Base-by-base conservation (phyloP, 2,329 filamentous ascomycete species). In the Paracorniculantispora psalliotae region DNA sequence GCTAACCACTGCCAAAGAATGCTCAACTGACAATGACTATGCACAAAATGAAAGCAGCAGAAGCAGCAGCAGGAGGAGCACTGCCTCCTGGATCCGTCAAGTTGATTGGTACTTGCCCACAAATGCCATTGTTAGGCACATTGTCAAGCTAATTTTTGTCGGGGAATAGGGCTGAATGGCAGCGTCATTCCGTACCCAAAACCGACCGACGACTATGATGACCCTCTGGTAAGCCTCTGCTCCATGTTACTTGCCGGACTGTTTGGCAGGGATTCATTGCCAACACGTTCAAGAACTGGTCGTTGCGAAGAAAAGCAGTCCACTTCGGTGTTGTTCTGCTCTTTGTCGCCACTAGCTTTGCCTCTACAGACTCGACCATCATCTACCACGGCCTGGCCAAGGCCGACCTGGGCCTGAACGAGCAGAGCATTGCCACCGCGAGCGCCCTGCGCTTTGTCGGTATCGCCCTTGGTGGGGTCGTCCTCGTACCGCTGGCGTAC, bases 241-340 rank as follows among this genome's bases (percentile, higher is more conserved):
- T 12, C 39, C 26, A 37, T 15, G 33, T 15, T 37, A 37, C 7
- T 3, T 3, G 12, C 33, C 33, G 10, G 12, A 37, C 6, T 37
- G 6, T 15, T 37, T 37, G 33, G 3, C 7, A 6, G 12, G 17
- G 33, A 8, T 15, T 9, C 4, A 15, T 37, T 37, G 12, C 33
- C 33, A 12, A 37, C 33, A 37, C 33, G 12, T 4, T 15, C 12
- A 37, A 37, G 6, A 58, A 58, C 46, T 58, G 55, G 55, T 47
- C 44, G 12, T 6, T 23, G 15, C 21, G 46, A 53, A 54, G 62
- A 15, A 66, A 67, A 52, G 44, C 21, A 2, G 2, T 64, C 37
- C 63, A 66, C 21, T 65, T 91, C 48, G 60, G 70, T 2, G 70
- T 86, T 48, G 85, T 86, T 13, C 73, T 92, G 21, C 81, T 83